Conservation (phyloP, 352 stramenopile species). For the Phytophthora chlamydospora region DNA sequence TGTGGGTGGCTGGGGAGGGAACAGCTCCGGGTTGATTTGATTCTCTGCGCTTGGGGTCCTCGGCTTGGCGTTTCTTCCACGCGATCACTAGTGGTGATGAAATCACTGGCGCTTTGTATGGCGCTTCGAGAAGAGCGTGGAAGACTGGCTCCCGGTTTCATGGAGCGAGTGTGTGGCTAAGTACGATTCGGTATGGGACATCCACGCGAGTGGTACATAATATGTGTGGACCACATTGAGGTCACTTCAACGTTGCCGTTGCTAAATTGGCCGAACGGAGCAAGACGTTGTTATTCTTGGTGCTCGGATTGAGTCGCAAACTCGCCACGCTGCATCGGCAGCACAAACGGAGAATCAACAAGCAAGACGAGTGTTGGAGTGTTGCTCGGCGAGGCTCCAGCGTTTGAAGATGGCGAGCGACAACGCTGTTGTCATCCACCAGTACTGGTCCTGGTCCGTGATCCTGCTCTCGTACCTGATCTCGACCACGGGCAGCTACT, state of each 20-base stretch:
- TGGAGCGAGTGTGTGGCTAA: too few species aligned
- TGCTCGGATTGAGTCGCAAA: too few species aligned
- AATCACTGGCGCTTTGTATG: conserved; percentile 13
- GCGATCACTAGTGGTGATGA: neutral
- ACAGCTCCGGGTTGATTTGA: conserved; percentile 28
- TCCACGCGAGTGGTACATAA: too few species aligned
- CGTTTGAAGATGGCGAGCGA: conserved; percentile 19
- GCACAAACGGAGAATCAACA: too few species aligned
- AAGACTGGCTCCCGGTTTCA: conserved; percentile 15
- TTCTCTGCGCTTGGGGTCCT: neutral
- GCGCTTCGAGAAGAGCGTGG: conserved; percentile 19
- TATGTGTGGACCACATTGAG: too few species aligned
- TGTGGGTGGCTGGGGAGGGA: neutral
- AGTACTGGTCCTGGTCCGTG: conserved; percentile 53
- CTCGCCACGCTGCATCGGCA: too few species aligned
- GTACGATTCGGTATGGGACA: too few species aligned
- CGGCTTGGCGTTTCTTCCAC: conserved; percentile 6
- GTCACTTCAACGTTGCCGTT: too few species aligned
- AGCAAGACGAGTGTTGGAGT: too few species aligned
- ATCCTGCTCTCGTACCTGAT: conserved; percentile 62
- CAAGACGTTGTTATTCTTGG: too few species aligned
- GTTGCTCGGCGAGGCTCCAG: too few species aligned
- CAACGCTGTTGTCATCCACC: conserved; percentile 22
- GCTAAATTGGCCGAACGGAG: too few species aligned
- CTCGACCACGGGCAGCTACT: conserved; percentile 68